Conservation (phyloP, 192 early-diverging fungal species). For the Umbelopsis isabellina region DNA sequence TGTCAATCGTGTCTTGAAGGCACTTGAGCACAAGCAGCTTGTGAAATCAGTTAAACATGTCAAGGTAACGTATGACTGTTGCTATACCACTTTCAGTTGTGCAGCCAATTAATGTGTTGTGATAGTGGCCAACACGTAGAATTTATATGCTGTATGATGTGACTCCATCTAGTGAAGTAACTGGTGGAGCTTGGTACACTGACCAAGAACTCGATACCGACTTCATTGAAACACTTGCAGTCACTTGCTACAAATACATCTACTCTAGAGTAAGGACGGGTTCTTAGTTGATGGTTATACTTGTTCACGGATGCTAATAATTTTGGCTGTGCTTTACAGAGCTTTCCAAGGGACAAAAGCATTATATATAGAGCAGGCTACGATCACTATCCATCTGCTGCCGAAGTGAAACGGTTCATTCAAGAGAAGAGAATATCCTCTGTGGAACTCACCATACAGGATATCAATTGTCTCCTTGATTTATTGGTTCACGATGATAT, state of each 20-base stretch:
- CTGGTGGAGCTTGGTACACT: constrained; percentile 92
- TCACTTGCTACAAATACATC: constrained; percentile 77
- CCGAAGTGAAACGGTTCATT: constrained; percentile 73
- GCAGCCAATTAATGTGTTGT: not conserved
- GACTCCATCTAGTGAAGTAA: constrained; percentile 83
- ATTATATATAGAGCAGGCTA: constrained; percentile 68
- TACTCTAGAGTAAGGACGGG: constrained; percentile 48
- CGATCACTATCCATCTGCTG: constrained; percentile 69
- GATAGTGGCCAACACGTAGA: constrained; percentile 80
- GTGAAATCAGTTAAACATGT: constrained; percentile 90
- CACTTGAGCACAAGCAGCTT: constrained; percentile 75
- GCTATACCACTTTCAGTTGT: not conserved
- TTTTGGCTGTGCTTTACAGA: constrained; percentile 41
- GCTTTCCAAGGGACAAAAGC: constrained; percentile 57
- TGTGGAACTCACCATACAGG: constrained; percentile 68
- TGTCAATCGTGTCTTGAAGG: constrained; percentile 77
- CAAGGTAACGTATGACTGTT: constrained; percentile 55
- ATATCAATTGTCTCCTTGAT: constrained; percentile 82
- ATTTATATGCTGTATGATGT: constrained; percentile 89
- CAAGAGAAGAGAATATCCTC: constrained; percentile 68
- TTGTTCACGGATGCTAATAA: not conserved
- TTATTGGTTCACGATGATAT: constrained; percentile 88
- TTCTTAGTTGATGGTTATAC: not conserved
- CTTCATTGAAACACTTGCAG: constrained; percentile 82
- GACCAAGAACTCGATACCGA: constrained; percentile 90